Percentiles rank a stretch among this genome's conserved stretches.
phyloP scores from a whole-genome alignment of 2,329 filamentous ascomycete genomes.

The Aspergillus luchuensis region DNA sequence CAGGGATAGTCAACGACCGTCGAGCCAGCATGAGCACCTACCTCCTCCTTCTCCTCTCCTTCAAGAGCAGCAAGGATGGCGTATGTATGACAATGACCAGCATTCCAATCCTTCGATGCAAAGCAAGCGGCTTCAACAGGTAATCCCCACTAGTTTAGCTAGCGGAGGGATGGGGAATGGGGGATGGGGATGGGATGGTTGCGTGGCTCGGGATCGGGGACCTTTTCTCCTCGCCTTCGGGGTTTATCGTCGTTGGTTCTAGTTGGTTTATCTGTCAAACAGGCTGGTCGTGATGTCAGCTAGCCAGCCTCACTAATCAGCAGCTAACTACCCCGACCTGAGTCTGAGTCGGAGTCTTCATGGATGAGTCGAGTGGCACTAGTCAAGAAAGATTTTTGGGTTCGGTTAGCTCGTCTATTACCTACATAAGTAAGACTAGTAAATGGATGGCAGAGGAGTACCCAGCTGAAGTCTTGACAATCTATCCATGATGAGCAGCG shows the following conservation, averaged over 20 bases:
- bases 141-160: background rate
- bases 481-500: too few relatives aligned
- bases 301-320: background rate
- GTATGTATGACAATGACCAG: conserved; percentile 1
- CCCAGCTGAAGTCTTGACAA: too few relatives aligned
- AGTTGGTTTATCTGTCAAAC: background rate
- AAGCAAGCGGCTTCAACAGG: background rate
- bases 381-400: background rate
- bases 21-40: background rate
- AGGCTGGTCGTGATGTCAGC: background rate
- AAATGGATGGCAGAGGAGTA: too few relatives aligned
- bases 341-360: background rate
- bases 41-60: too few relatives aligned
- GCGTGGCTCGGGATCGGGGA: background rate
- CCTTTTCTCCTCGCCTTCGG: background rate
- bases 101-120: background rate
- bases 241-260: background rate
- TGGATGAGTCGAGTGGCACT: background rate
- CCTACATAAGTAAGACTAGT: too few relatives aligned
- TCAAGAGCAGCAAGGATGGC: background rate
- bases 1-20: background rate
- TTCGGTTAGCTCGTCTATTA: too few relatives aligned
- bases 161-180: background rate
- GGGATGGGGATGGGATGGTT: too few relatives aligned
- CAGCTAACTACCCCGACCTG: background rate